A percentile compares a stretch with the other conserved stretches of the same genome.
Evolutionary conservation across 768 basidiomycete genomes (phyloP).

Genomic region (Termitomyces sp.): DNA sequence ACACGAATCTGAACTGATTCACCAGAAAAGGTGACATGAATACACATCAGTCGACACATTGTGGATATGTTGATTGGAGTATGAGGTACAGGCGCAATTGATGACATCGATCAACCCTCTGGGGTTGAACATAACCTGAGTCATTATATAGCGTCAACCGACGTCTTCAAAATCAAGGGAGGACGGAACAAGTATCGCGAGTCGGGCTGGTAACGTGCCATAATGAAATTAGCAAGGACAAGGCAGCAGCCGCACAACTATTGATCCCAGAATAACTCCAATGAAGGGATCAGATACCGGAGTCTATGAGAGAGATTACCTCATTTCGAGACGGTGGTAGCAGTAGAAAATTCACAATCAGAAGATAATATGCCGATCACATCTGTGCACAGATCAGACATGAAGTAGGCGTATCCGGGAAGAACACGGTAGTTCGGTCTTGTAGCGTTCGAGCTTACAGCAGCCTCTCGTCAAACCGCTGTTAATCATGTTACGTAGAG

Average conservation of each 20-base stretch:
- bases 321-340: background rate
- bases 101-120: constrained; percentile 58
- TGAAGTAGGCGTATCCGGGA: constrained; percentile 50
- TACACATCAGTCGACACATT: constrained; percentile 63
- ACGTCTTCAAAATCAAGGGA: background rate
- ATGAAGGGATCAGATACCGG: background rate
- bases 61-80: constrained; percentile 46
- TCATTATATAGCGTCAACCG: background rate
- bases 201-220: constrained; percentile 29
- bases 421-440: constrained; percentile 34
- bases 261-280: constrained; percentile 46
- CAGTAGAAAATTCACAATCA: background rate
- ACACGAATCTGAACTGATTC: background rate
- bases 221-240: constrained; percentile 50
- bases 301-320: background rate
- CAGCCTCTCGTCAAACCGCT: background rate
- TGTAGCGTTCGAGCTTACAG: constrained; percentile 6
- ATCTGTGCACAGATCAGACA: constrained; percentile 51
- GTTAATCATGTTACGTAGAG: constrained; percentile 15
- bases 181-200: background rate
- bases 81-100: constrained; percentile 52
- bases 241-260: constrained; percentile 55
- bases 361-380: background rate
- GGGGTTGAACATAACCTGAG: constrained; percentile 58
- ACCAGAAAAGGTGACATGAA: background rate